Conservation (phyloP, 768 basidiomycete genomes). For the Russula dissimulans region DNA sequence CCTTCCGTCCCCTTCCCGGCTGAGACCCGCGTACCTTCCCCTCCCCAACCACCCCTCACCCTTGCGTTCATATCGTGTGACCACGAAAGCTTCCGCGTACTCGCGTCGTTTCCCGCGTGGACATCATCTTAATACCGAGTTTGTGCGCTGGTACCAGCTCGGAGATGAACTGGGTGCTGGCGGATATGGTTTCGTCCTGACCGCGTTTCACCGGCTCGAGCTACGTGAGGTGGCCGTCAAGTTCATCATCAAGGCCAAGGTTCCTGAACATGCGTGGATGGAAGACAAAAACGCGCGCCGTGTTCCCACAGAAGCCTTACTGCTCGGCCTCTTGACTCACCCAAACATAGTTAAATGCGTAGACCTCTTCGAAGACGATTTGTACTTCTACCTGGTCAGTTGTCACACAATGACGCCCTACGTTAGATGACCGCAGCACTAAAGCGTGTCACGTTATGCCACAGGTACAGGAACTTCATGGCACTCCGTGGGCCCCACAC, state of each 20-base stretch:
- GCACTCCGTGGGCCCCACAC: constrained; percentile 70
- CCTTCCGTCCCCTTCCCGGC: constrained; percentile 8
- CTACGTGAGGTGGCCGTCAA: constrained; percentile 82
- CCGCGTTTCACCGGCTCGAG: constrained; percentile 53
- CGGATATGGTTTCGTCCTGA: constrained; percentile 94
- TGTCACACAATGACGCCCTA: not conserved
- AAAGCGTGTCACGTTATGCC: not conserved
- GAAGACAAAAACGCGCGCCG: constrained; percentile 50
- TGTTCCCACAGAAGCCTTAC: constrained; percentile 74
- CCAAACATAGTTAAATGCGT: constrained; percentile 76
- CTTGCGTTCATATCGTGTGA: constrained; percentile 8
- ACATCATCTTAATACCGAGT: constrained; percentile 51
- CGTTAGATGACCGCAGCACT: not conserved
- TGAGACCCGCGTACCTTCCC: not conserved
- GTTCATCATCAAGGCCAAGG: constrained; percentile 78
- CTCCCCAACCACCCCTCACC: constrained; percentile 2
- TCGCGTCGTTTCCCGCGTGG: constrained; percentile 49
- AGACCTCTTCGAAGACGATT: constrained; percentile 74
- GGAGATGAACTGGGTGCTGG: constrained; percentile 81
- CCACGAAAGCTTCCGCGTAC: constrained; percentile 26
- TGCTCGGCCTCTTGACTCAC: constrained; percentile 67
- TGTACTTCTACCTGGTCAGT: constrained; percentile 82
- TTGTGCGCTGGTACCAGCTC: constrained; percentile 50
- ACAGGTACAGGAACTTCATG: constrained; percentile 89
- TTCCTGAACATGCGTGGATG: constrained; percentile 53